A percentile compares a stretch with the other conserved stretches of the same genome.
These are phyloP conservation scores for Ambrosiella beaveri DNA, from an alignment of 2,329 filamentous ascomycete genomes.

Conservation along the genomic window DNA sequence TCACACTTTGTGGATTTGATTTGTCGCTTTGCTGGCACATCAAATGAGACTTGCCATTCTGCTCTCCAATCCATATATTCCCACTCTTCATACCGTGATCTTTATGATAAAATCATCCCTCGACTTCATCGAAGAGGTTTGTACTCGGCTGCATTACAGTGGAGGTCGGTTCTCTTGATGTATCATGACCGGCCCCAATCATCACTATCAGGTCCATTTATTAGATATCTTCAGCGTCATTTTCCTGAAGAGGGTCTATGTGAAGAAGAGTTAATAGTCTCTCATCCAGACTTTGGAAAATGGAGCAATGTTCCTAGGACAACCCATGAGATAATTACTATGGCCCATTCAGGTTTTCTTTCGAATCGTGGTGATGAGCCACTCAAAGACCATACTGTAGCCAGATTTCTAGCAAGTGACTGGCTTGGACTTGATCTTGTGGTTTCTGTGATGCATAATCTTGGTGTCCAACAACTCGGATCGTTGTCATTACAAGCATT, in stretches of 20 bases:
- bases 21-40: conserved; percentile 24
- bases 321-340: background rate
- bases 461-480: conserved; percentile 57
- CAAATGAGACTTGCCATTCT: conserved; percentile 21
- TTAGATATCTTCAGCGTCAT: conserved; percentile 31
- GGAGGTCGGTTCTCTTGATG: conserved; percentile 27
- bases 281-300: conserved; percentile 1
- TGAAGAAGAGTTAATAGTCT: conserved; percentile 21
- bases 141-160: conserved; percentile 27
- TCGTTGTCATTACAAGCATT: conserved; percentile 63
- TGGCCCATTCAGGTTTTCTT: background rate
- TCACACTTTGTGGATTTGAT: conserved; percentile 29
- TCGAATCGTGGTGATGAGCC: background rate
- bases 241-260: conserved; percentile 25
- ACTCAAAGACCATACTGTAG: conserved; percentile 50
- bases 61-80: conserved; percentile 30
- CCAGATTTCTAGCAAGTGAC: conserved; percentile 60
- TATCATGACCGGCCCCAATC: conserved; percentile 7
- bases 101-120: conserved; percentile 37
- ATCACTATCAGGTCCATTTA: conserved; percentile 27
- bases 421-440: conserved; percentile 58
- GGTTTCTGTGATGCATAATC: conserved; percentile 49
- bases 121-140: conserved; percentile 31
- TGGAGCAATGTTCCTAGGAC: background rate
- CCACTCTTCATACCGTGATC: conserved; percentile 23